Conservation (phyloP, 345 rosid species). For the Kernera saxatilis region DNA sequence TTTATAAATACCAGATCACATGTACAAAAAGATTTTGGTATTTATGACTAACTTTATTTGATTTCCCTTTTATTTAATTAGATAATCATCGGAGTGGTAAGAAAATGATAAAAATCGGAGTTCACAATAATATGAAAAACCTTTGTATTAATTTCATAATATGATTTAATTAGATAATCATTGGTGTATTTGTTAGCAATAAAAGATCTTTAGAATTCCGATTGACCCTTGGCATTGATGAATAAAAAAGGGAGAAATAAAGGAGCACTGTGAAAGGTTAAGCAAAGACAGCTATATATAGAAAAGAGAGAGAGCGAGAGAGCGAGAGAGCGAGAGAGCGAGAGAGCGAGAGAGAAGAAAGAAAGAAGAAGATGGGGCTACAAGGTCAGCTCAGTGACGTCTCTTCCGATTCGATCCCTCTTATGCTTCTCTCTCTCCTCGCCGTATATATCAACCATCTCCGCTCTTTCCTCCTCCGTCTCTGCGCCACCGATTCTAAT, state of each 20-base stretch:
- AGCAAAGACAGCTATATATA: slow-evolving; percentile 24
- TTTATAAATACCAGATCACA: neutral
- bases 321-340: neutral
- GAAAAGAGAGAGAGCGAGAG: neutral
- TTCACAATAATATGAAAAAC: neutral
- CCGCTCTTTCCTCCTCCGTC: slow-evolving; percentile 41
- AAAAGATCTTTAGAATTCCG: neutral
- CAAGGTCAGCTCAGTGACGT: slow-evolving; percentile 67
- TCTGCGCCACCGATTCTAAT: slow-evolving; percentile 15
- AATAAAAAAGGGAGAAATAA: neutral
- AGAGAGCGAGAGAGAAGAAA: neutral
- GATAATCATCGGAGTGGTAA: neutral
- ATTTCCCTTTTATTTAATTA: too few species aligned
- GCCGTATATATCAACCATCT: slow-evolving; percentile 47
- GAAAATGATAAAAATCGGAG: neutral
- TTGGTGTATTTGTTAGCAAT: neutral
- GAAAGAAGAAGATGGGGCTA: slow-evolving; percentile 49
- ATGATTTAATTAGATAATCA: too few species aligned
- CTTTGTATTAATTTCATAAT: neutral
- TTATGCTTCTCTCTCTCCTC: slow-evolving; percentile 50
- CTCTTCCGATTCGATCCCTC: slow-evolving; percentile 76
- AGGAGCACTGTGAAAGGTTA: neutral
- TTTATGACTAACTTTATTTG: neutral
- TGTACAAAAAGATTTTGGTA: neutral
- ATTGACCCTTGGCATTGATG: neutral